Evolutionary conservation across 2,329 filamentous ascomycete species (phyloP).

Genomic region (Pseudovirgaria hyperparasitica): DNA sequence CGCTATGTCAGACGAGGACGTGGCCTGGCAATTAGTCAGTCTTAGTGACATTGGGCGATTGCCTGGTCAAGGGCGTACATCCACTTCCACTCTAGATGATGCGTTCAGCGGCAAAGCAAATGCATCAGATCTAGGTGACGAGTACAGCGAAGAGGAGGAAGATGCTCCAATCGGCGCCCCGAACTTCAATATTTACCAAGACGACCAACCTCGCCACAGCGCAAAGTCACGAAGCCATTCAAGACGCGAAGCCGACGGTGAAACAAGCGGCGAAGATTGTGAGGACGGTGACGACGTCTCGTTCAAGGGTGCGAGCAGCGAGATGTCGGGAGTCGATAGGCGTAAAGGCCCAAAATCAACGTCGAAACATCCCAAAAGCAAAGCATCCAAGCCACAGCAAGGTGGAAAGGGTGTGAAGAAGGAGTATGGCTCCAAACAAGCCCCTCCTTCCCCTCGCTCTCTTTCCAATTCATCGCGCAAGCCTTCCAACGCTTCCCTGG

Average conservation of each 20-base stretch:
- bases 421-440: constrained; percentile 23
- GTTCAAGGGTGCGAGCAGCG: constrained; percentile 43
- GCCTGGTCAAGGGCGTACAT: constrained; percentile 74
- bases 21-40: constrained; percentile 92
- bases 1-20: constrained; percentile 95
- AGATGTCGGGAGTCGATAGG: constrained; percentile 24
- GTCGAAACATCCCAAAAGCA: too few species aligned
- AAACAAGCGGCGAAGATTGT: constrained; percentile 49
- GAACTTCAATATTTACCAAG: constrained; percentile 13
- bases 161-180: constrained; percentile 54
- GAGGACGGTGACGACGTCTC: constrained; percentile 38
- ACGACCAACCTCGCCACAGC: background rate
- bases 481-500: constrained; percentile 57
- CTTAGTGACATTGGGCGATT: constrained; percentile 89
- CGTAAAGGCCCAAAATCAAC: constrained; percentile 31
- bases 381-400: too few species aligned
- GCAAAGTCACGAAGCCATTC: too few species aligned
- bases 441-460: constrained; percentile 44
- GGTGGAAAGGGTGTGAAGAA: too few species aligned
- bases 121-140: constrained; percentile 53
- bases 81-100: constrained; percentile 85
- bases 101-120: constrained; percentile 86
- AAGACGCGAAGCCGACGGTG: constrained; percentile 12
- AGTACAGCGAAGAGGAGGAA: constrained; percentile 44
- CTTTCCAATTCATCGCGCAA: constrained; percentile 60